Conservation (phyloP, 108 stramenopile genomes). For the Fistulifera pelliculosa region DNA sequence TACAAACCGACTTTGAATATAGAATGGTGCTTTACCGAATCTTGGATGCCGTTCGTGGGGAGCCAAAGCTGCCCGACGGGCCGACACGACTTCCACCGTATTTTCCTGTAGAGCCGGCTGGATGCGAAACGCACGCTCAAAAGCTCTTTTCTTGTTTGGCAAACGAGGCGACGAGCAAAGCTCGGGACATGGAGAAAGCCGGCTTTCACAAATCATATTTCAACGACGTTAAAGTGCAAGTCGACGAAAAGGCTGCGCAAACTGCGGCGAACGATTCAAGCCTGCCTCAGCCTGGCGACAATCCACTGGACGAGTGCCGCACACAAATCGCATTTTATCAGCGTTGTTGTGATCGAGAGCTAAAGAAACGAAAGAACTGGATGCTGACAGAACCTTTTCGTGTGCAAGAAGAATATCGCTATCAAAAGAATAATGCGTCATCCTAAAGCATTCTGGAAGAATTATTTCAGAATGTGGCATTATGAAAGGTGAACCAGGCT, state of each 20-base stretch:
- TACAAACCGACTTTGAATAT: too few species aligned
- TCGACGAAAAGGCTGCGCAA: slow-evolving; percentile 26
- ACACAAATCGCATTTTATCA: slow-evolving; percentile 66
- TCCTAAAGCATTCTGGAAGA: too few species aligned
- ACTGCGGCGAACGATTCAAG: slow-evolving; percentile 23
- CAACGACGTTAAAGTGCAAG: slow-evolving; percentile 37
- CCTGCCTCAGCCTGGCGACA: slow-evolving; percentile 56
- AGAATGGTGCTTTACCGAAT: slow-evolving; percentile 47
- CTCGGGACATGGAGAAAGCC: slow-evolving; percentile 78
- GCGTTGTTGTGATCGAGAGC: slow-evolving; percentile 71
- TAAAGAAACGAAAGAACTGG: slow-evolving; percentile 84
- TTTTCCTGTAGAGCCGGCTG: slow-evolving; percentile 80
- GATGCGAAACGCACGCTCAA: slow-evolving; percentile 74
- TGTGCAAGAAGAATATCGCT: slow-evolving; percentile 85
- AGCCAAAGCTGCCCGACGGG: slow-evolving; percentile 47
- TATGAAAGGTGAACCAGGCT: too few species aligned
- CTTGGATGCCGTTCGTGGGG: slow-evolving; percentile 37
- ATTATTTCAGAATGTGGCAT: too few species aligned
- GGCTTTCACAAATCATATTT: slow-evolving; percentile 69
- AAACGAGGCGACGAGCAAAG: slow-evolving; percentile 68
- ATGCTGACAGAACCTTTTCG: slow-evolving; percentile 78
- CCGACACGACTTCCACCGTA: slow-evolving; percentile 62
- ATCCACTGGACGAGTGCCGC: slow-evolving; percentile 78
- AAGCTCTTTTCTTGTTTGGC: slow-evolving; percentile 68
- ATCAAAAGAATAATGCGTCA: slow-evolving; percentile 21